Evolutionary conservation across 257 asterid genomes (phyloP).

Genomic region (Ilex asprella): DNA sequence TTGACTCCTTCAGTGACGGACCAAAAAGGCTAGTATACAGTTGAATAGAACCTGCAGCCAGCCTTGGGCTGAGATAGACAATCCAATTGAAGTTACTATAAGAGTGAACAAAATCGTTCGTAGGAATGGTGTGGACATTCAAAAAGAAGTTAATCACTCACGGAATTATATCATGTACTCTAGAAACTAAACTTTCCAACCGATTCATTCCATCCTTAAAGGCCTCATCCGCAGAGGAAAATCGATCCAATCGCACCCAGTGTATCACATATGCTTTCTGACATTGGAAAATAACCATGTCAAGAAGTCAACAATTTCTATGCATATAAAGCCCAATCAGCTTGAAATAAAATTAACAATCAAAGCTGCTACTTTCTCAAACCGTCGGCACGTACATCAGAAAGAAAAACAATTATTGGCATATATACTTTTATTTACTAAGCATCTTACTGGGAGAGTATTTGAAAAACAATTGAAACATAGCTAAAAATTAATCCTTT

Average conservation of each 20-base stretch:
- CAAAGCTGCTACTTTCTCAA: not conserved
- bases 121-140: not conserved
- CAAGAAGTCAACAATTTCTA: constrained; percentile 7
- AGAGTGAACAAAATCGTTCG: not conserved
- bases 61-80: constrained; percentile 61
- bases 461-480: too few relatives aligned
- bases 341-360: constrained; percentile 11
- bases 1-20: constrained; percentile 56
- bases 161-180: constrained; percentile 83
- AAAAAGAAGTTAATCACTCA: constrained; percentile 27
- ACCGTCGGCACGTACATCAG: not conserved
- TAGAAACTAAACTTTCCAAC: constrained; percentile 67
- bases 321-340: constrained; percentile 1
- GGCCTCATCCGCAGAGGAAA: constrained; percentile 72
- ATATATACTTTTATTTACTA: too few relatives aligned
- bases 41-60: constrained; percentile 73
- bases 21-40: constrained; percentile 70
- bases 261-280: constrained; percentile 93
- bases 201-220: constrained; percentile 63
- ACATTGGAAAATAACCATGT: constrained; percentile 13
- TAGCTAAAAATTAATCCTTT: too few relatives aligned
- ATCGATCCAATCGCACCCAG: constrained; percentile 90
- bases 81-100: constrained; percentile 11
- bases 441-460: too few relatives aligned
- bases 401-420: not conserved